Base-by-base conservation (phyloP, 2,329 filamentous ascomycete species). In the Aspergillus fijiensis region DNA sequence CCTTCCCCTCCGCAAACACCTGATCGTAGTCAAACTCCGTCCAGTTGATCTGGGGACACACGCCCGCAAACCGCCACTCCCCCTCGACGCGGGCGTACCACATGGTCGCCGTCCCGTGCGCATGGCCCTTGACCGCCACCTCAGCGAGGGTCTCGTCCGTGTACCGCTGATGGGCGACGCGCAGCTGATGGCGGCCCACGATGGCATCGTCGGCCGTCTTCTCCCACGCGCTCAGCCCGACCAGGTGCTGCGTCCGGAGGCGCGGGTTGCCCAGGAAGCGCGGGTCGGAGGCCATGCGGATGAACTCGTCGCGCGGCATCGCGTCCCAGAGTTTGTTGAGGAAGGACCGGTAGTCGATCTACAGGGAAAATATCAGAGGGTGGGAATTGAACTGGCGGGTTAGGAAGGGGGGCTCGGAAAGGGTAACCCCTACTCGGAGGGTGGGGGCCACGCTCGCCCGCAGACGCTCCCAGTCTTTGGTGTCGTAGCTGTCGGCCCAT, bases 331-430 rank as follows among this genome's bases (percentile, higher is more conserved):
- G n/a, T 21, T 63, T 59, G 53, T 59, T 81, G 79, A 84, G 79
- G 72, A 86, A 84, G 25, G 80, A 80, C 50, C 82, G 81, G 82
- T 90, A 91, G 80, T 91, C 88, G 67, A 90, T 82, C 81, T 87
- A 45, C 4, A 3, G 48, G 12, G 3, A 1, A 7, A 6, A 7
- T 10, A 16, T 51, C 14, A 33, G n/a, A 12, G 14, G 21, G 21
- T 2, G 21, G 21, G 21, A 21, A n/a, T n/a, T n/a, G n/a, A n/a
- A n/a, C n/a, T n/a, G n/a, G n/a, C n/a, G n/a, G n/a, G 21, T 21
- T 21, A 12, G 21, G 29, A 25, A 29, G 27, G 21, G 27, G 35
- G 27, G 35, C 25, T 54, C 4, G 49, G 11, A 6, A 19, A 11
- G 23, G 21, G 21, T 2, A 21, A 7, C 4, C 4, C 5, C 10